A percentile compares a stretch with the other conserved stretches of the same genome.
Conservation (phyloP, 2,329 filamentous ascomycete genomes). For the Penicillium sp. region DNA sequence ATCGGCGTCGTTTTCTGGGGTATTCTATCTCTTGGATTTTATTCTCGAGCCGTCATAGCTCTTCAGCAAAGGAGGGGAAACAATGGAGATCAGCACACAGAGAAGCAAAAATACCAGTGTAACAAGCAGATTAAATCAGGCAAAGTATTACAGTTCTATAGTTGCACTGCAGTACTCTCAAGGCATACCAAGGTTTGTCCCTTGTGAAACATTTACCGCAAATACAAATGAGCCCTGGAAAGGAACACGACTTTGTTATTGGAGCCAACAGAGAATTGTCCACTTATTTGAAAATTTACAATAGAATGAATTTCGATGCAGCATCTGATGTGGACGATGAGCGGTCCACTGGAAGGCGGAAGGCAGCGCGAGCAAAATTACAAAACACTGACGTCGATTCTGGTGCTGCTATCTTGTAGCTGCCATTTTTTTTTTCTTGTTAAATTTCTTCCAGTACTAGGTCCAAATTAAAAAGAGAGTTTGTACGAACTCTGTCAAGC, state of each 20-base stretch:
- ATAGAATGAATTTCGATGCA: neutral
- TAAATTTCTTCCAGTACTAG: conserved; percentile 26
- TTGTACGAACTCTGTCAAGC: conserved; percentile 44
- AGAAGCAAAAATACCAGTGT: too few species aligned
- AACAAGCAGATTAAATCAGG: too few species aligned
- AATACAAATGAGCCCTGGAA: neutral
- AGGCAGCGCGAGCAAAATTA: neutral
- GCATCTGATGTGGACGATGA: neutral
- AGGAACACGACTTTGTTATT: neutral
- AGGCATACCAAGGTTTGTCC: too few species aligned
- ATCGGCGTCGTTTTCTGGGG: neutral
- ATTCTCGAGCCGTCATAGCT: too few species aligned
- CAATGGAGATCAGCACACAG: neutral
- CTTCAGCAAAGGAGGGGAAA: neutral
- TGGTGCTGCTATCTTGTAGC: conserved; percentile 24
- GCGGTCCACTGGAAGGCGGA: neutral
- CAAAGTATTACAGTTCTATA: too few species aligned
- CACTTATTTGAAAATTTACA: neutral
- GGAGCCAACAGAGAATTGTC: neutral
- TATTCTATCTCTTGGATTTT: too few species aligned
- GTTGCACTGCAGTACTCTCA: too few species aligned
- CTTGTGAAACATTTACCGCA: too few species aligned
- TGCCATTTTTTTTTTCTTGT: conserved; percentile 23
- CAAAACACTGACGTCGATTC: conserved; percentile 17
- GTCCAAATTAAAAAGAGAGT: conserved; percentile 26